Evolutionary conservation across 495 filamentous ascomycete genomes (phyloP).

Genomic region (Aspergillus egyptiacus): DNA sequence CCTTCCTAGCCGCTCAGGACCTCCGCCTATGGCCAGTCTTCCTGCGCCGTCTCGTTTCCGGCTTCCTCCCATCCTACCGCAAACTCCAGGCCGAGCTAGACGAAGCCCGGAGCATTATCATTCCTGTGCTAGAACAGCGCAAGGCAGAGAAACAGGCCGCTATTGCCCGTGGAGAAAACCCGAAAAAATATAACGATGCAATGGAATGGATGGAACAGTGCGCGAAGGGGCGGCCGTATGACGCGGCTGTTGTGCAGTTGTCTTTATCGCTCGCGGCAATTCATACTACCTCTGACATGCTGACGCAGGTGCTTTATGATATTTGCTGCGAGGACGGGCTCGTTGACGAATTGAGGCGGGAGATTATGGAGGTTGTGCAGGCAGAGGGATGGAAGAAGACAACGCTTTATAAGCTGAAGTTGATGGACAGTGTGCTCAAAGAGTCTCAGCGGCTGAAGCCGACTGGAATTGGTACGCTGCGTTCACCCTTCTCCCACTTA

Average conservation of each 20-base stretch:
- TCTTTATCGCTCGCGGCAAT: slow-evolving; percentile 24
- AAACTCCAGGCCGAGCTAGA: slow-evolving; percentile 16
- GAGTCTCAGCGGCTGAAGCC: slow-evolving; percentile 36
- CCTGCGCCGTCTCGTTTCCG: slow-evolving; percentile 20
- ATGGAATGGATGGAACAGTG: slow-evolving; percentile 24
- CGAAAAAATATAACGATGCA: slow-evolving; percentile 12
- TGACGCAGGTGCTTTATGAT: slow-evolving; percentile 31
- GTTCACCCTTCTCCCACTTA: background rate
- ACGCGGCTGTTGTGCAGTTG: slow-evolving; percentile 18
- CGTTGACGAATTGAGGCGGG: slow-evolving; percentile 31
- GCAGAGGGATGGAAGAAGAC: slow-evolving; percentile 34
- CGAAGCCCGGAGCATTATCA: slow-evolving; percentile 19
- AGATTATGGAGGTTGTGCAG: slow-evolving; percentile 32
- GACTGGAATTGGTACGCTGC: slow-evolving; percentile 23
- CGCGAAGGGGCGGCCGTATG: slow-evolving; percentile 14
- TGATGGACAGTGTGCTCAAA: slow-evolving; percentile 45
- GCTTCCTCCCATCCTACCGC: slow-evolving; percentile 15
- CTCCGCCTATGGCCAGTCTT: slow-evolving; percentile 22
- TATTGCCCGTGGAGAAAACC: background rate
- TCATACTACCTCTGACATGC: slow-evolving; percentile 24
- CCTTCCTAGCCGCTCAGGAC: slow-evolving; percentile 20
- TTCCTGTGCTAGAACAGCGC: slow-evolving; percentile 16
- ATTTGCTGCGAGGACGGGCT: slow-evolving; percentile 31
- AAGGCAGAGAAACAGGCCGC: background rate
- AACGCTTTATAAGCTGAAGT: slow-evolving; percentile 33